These are phyloP conservation scores for Tanacetum coccineum DNA, from an alignment of 129 eudicot species.

Conservation along the genomic window DNA sequence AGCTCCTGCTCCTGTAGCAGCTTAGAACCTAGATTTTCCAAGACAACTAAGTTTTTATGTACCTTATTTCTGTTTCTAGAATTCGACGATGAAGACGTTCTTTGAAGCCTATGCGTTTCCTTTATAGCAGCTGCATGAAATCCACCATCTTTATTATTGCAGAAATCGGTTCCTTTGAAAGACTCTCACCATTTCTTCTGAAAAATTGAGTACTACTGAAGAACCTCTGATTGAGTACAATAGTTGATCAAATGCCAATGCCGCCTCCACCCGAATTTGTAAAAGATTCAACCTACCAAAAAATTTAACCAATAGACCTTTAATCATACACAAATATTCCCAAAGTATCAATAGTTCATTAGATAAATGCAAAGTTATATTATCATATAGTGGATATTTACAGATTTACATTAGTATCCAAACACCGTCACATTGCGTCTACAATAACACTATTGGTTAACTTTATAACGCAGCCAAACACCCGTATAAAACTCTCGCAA, in stretches of 20 bases:
- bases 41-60: conserved; percentile 23
- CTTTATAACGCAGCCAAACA: too few species aligned
- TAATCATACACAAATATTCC: too few species aligned
- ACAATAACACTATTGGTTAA: too few species aligned
- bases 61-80: conserved; percentile 6
- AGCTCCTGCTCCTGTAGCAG: conserved; percentile 41
- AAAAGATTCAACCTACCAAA: too few species aligned
- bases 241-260: conserved; percentile 54
- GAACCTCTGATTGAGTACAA: conserved; percentile 40
- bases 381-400: too few species aligned
- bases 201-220: conserved; percentile 32
- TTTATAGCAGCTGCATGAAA: conserved; percentile 48
- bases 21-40: conserved; percentile 47
- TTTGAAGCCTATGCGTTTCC: conserved; percentile 33
- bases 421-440: too few species aligned
- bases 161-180: conserved; percentile 18
- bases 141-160: conserved; percentile 14
- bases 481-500: too few species aligned
- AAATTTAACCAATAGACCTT: too few species aligned
- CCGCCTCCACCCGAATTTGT: conserved; percentile 57
- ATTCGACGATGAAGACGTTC: conserved; percentile 11
- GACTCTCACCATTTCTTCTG: conserved; percentile 37
- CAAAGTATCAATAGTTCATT: too few species aligned
- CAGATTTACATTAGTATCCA: too few species aligned
- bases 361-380: too few species aligned